phyloP scores from a whole-genome alignment of 129 eudicot species.

The Artemisia annua region DNA sequence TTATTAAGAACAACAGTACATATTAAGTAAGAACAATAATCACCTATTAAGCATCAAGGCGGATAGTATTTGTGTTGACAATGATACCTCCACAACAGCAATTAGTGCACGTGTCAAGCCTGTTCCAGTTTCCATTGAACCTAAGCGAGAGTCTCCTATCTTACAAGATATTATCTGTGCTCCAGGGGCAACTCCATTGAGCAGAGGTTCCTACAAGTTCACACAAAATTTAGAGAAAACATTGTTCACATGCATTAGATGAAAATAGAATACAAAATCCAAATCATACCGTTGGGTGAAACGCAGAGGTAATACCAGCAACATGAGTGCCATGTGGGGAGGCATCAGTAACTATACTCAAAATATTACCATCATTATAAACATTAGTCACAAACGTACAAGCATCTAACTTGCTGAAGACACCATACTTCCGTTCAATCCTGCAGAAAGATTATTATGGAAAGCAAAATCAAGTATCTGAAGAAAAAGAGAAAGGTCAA shows the following conservation, averaged over 20 bases:
- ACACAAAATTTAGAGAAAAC: slow-evolving; percentile 9
- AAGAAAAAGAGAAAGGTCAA: slow-evolving; percentile 8
- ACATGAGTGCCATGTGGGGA: slow-evolving; percentile 99
- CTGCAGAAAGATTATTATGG: slow-evolving; percentile 38
- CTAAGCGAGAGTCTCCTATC: slow-evolving; percentile 95
- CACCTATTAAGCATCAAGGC: neutral
- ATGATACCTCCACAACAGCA: slow-evolving; percentile 89
- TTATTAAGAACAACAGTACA: neutral
- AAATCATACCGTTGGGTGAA: slow-evolving; percentile 68
- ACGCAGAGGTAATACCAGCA: slow-evolving; percentile 96
- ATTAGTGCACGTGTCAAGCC: slow-evolving; percentile 91
- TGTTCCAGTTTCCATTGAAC: slow-evolving; percentile 98
- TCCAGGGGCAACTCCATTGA: slow-evolving; percentile 99
- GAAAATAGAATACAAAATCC: slow-evolving; percentile 3
- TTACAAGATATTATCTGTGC: slow-evolving; percentile 95
- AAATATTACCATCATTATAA: slow-evolving; percentile 78
- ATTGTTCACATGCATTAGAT: neutral
- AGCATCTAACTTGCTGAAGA: slow-evolving; percentile 93
- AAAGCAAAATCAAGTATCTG: slow-evolving; percentile 18
- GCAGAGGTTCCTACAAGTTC: slow-evolving; percentile 70
- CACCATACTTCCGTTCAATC: slow-evolving; percentile 82
- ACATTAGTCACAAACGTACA: slow-evolving; percentile 84
- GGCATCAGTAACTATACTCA: slow-evolving; percentile 91
- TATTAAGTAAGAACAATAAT: neutral
- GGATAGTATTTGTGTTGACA: slow-evolving; percentile 12